Base-by-base conservation (phyloP, 208 protist species). In the Willaertia magna region DNA sequence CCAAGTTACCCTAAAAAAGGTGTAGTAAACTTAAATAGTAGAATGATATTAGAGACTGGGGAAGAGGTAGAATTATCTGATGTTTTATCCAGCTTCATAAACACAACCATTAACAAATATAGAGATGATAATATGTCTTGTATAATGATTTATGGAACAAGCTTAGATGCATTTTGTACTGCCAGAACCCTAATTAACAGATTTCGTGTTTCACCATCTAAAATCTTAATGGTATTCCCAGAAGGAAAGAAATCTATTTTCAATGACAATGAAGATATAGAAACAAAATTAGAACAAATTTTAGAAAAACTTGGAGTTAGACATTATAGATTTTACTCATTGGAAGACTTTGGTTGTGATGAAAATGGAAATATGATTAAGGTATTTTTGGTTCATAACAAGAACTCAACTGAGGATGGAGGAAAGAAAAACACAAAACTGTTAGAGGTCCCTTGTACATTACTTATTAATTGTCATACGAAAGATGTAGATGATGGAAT, bases 401-500 rank as follows among this genome's bases (percentile, higher is more conserved):
- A 3, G 16, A n/a, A 43, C 18, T 9, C 18, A 51, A 51, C 26
- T 4, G 76, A 81, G 9, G 44, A 51, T 49, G 14, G 3, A 1
- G 47, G 48, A 78, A 76, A 83, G 14, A 42, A 49, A 51, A 88
- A 88, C 40, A 74, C 61, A 20, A 90, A 93, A 61, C 87, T 93
- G 7, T 91, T 96, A 18, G 95, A 97, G 89, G 85, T 96, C 84
- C 87, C 87, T 46, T 95, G 93, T 90, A 89, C 91, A 14, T 74
- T 96, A 46, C 93, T 97, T 79, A 89, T 97, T 46, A 94, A 92
- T 86, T 86, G 92, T 34, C 92, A 96, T 86, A 92, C 94, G 43
- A 95, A 95, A 86, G 95, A 97, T 88, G 95, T 97, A 86, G 92
- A 97, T 89, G 88, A 88, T 39, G 90, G 92, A 83, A 89, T 97